Evolutionary conservation across 75 land plant species (phyloP), one percentile per base, ranked within the genome.

Genomic region (Azolla pinnata): DNA sequence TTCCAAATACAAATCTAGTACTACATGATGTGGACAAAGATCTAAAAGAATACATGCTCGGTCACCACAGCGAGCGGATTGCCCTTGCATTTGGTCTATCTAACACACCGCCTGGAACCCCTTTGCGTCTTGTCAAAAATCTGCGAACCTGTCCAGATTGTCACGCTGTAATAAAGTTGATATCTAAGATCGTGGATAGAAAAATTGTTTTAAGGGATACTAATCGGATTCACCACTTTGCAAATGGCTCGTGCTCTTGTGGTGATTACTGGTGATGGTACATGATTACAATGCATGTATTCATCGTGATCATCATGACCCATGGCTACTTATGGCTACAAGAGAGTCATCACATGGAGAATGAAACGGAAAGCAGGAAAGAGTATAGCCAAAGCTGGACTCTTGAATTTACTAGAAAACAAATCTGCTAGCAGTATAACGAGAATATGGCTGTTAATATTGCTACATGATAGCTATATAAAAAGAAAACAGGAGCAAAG

Each of bases 161-260:
- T 52, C 69, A 67, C 53, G 48, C 20, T 29, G 29, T 45, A 31
- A n/a, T 44, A 46, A 67, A 67, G 10, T 30, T 44, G 52, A 31
- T 60, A 14, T 60, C 69, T 44, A 44, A 24, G 29, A 24, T 50
- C 28, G 44, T 14, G 9, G 38, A 19, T 47, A 29, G 56, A 19
- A 32, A 61, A 32, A 61, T 67, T 48, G 42, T 53, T 19, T 26
- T 67, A 33, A 59, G 69, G 35, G 69, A 67, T 33, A 16, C 33
- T 31, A 31, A 61, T 19, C 51, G 69, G 31, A n/a, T 60, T 18
- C 69, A 67, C 33, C 32, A 61, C 18, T 67, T 67, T 38, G 33
- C 42, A 32, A 31, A 62, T 60, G 69, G 66, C 17, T 2, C 31
- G n/a, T 67, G 69, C 31, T 61, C 69, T 30, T 67, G 69, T 61